Base-by-base conservation (phyloP, 2,329 filamentous ascomycete genomes). In the Beauveria sp. region DNA sequence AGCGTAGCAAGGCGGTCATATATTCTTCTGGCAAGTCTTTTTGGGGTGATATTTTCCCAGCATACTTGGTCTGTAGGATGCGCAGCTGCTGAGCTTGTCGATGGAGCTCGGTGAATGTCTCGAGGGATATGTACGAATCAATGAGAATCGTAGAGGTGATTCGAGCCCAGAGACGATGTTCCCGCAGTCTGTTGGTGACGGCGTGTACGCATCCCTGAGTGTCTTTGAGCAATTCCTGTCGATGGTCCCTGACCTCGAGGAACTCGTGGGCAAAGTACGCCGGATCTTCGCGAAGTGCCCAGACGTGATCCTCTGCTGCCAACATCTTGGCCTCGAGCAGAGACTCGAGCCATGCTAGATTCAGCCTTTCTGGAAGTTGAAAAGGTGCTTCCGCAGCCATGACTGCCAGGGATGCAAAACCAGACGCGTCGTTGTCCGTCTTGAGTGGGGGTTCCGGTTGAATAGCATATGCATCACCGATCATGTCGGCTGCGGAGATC, bases 221-320 rank as follows among this genome's bases (percentile, higher is more conserved):
- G 57, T 82, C 79, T n/a, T 68, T 74, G 20, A 82, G 20, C 58
- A 72, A 68, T 53, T 81, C 76, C 9, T 69, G 67, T 0, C 76
- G 71, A 65, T 85, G 83, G 14, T 83, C 79, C 24, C 71, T 73
- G 30, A 67, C 65, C 1, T 82, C 78, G 9, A 67, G 63, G 1
- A 84, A 48, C 0, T 69, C 59, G 2, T 80, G 72, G 4, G 73
- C 69, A 63, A 86, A 86, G 69, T 85, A 86, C 0, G 70, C 70
- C 0, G 84, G 83, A 66, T 87, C 84, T 65, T 87, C 84, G 8
- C 83, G 76, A 3, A 87, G 70, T 0, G 75, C 66, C 77, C 77
- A 82, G 0, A 85, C 48, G 64, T 85, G 80, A 67, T 86, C 83
- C 59, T 83, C 77, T 0, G 77, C 76, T 3, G 74, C 73, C 0